Conservation (phyloP, 2,329 filamentous ascomycete species). For the Phyllosticta citrichinensis region DNA sequence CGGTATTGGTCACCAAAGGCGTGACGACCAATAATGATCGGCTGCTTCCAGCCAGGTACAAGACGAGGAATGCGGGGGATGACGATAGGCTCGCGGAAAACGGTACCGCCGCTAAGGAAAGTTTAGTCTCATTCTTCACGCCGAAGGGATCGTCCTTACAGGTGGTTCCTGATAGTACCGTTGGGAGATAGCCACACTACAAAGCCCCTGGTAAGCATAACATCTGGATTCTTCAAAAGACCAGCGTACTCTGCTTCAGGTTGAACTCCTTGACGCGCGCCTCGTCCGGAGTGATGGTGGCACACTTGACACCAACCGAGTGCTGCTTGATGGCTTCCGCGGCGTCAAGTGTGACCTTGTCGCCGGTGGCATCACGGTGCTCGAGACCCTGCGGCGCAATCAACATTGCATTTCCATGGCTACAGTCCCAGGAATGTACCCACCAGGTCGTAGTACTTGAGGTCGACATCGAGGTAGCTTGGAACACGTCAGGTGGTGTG, state of each 20-base stretch:
- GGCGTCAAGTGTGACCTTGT: constrained; percentile 89
- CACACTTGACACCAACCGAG: constrained; percentile 97
- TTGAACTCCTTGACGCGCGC: constrained; percentile 95
- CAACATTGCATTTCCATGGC: constrained; percentile 5
- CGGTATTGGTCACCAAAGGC: constrained; percentile 98
- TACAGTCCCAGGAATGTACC: constrained; percentile 11
- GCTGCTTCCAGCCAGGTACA: constrained; percentile 95
- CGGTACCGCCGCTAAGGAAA: constrained; percentile 62
- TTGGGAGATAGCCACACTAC: constrained; percentile 97
- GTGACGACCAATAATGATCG: constrained; percentile 97
- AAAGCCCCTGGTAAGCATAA: neutral
- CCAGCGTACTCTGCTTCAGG: constrained; percentile 78
- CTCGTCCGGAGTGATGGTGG: constrained; percentile 98
- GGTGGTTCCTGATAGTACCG: constrained; percentile 64
- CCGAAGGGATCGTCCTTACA: constrained; percentile 29
- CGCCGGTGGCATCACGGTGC: constrained; percentile 92
- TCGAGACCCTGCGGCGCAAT: constrained; percentile 53
- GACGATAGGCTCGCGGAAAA: constrained; percentile 98
- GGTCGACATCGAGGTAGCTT: constrained; percentile 83
- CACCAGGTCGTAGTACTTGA: constrained; percentile 91
- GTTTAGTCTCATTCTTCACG: neutral
- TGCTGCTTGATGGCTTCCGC: constrained; percentile 99
- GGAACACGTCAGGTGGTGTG: constrained; percentile 9
- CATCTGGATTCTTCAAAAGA: neutral
- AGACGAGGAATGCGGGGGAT: constrained; percentile 88